Conservation (phyloP, 805 yeast genomes). For the Candida boleticola region DNA sequence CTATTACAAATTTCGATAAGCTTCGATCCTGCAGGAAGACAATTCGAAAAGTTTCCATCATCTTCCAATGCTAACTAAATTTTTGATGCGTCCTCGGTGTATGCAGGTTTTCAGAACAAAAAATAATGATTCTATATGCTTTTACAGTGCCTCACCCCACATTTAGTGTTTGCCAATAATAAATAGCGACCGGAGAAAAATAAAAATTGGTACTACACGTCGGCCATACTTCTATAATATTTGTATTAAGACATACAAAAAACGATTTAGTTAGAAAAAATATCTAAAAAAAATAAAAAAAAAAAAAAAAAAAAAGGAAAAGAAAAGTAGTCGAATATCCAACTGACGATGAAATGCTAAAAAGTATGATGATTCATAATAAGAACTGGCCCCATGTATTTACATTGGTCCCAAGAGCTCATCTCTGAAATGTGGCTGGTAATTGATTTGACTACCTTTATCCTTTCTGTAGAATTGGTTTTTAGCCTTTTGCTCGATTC, state of each 20-base stretch:
- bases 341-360: no score
- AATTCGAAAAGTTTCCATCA: constrained; percentile 1
- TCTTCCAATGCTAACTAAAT: background rate
- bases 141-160: no score
- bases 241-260: no score
- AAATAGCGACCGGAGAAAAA: no score
- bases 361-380: no score
- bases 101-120: background rate
- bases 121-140: no score
- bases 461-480: constrained; percentile 23
- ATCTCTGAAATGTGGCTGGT: constrained; percentile 39
- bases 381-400: background rate
- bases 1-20: constrained; percentile 4
- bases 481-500: constrained; percentile 19
- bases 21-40: constrained; percentile 4
- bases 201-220: no score
- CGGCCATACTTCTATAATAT: no score
- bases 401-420: constrained; percentile 12
- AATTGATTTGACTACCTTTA: constrained; percentile 25
- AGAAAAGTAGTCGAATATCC: no score
- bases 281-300: no score
- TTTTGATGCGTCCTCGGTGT: background rate
- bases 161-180: no score
- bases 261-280: no score
- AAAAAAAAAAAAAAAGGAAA: background rate